Conservation (phyloP, 495 filamentous ascomycete species). For the Neurospora sp. region DNA sequence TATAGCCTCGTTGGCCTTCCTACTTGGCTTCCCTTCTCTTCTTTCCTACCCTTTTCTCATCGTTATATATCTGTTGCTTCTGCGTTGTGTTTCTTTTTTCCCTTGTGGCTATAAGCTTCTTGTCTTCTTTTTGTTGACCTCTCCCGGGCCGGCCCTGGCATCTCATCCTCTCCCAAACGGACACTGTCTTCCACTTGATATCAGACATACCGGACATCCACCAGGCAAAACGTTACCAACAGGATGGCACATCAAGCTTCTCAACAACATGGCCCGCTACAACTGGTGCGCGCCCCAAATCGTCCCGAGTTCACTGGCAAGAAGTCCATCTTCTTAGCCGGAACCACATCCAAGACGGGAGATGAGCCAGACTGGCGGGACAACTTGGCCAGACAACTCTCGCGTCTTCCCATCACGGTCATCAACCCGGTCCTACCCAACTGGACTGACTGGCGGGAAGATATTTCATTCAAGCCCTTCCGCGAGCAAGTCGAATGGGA, state of each 20-base stretch:
- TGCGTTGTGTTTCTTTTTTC: neutral
- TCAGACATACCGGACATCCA: neutral
- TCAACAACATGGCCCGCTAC: neutral
- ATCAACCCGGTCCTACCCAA: conserved; percentile 46
- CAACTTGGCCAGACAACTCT: conserved; percentile 22
- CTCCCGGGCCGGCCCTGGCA: neutral
- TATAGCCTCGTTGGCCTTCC: neutral
- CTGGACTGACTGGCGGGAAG: conserved; percentile 43
- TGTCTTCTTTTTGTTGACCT: neutral
- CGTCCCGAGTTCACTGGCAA: conserved; percentile 15
- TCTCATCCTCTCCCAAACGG: neutral
- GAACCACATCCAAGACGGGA: conserved; percentile 21
- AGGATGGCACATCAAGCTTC: neutral
- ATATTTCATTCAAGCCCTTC: conserved; percentile 34
- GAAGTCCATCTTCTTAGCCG: conserved; percentile 34
- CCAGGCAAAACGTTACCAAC: neutral
- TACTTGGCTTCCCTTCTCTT: neutral
- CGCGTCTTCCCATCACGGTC: conserved; percentile 41
- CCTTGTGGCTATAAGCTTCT: neutral
- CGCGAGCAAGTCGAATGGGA: conserved; percentile 50
- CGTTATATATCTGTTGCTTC: neutral
- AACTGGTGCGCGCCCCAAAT: conserved; percentile 22
- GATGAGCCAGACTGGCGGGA: conserved; percentile 33
- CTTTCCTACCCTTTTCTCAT: neutral
- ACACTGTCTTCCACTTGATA: neutral